These are phyloP conservation scores for Tuber brumale DNA, from an alignment of 495 filamentous ascomycete species.

Conservation along the genomic window DNA sequence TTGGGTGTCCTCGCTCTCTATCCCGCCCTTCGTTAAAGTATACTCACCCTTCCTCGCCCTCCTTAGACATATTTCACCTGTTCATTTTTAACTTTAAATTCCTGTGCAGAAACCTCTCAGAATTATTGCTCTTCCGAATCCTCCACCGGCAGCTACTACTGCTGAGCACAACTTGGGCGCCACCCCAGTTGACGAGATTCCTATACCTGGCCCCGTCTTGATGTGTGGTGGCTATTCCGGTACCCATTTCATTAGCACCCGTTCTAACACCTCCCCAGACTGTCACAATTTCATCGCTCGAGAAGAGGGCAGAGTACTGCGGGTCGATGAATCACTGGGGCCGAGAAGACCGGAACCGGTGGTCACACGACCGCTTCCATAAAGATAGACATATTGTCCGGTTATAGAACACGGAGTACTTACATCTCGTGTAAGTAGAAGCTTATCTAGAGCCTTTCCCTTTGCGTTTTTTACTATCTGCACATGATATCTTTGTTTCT, in stretches of 20 bases:
- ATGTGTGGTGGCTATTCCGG: not conserved
- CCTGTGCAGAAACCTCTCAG: not conserved
- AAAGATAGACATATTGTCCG: no score
- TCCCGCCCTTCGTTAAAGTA: not conserved
- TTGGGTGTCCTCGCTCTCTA: not conserved
- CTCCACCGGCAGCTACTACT: not conserved
- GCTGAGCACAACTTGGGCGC: no score
- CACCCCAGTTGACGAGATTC: not conserved
- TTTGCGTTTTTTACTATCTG: no score
- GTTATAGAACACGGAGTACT: no score
- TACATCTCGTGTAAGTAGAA: no score
- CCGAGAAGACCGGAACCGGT: not conserved
- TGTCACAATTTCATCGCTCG: not conserved
- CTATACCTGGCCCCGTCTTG: not conserved
- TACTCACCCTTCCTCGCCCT: not conserved
- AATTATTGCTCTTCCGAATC: no score
- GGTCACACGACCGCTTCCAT: no score
- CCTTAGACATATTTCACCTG: not conserved
- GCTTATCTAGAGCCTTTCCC: no score
- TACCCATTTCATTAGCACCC: not conserved
- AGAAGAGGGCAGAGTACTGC: not conserved
- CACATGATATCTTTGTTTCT: no score
- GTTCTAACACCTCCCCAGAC: not conserved
- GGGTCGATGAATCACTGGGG: not conserved
- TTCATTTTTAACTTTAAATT: not conserved